Conservation (phyloP, 1,284 basidiomycete species). For the Sporisorium exsertum region DNA sequence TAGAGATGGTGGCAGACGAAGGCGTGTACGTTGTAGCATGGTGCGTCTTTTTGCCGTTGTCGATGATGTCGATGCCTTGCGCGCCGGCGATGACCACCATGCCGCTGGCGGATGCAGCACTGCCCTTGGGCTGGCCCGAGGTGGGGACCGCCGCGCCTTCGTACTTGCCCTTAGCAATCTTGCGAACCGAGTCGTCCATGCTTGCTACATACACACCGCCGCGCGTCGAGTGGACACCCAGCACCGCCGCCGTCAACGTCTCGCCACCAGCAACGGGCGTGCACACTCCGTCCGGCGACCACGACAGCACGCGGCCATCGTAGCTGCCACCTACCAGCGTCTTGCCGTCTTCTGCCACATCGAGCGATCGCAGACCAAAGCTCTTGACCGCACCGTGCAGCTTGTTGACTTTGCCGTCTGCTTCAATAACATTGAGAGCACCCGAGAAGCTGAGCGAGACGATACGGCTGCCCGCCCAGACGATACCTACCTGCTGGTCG, state of each 20-base stretch:
- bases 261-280: conserved; percentile 73
- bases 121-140: conserved; percentile 77
- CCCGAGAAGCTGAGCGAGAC: conserved; percentile 88
- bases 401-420: conserved; percentile 36
- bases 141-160: conserved; percentile 63
- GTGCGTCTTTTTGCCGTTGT: conserved; percentile 38
- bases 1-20: conserved; percentile 72
- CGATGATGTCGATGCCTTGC: conserved; percentile 75
- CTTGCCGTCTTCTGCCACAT: conserved; percentile 27
- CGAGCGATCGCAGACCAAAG: conserved; percentile 44
- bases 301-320: conserved; percentile 82
- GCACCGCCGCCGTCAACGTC: conserved; percentile 79
- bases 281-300: conserved; percentile 70
- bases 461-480: conserved; percentile 77
- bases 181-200: conserved; percentile 58
- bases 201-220: conserved; percentile 35
- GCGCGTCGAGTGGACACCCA: conserved; percentile 73
- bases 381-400: conserved; percentile 51
- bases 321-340: conserved; percentile 72
- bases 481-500: conserved; percentile 86
- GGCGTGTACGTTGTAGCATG: conserved; percentile 42
- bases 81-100: conserved; percentile 79
- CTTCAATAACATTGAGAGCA: conserved; percentile 76
- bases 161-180: conserved; percentile 32
- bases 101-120: conserved; percentile 34